Conservation (phyloP, 2,329 filamentous ascomycete genomes). For the Alternaria rosae region DNA sequence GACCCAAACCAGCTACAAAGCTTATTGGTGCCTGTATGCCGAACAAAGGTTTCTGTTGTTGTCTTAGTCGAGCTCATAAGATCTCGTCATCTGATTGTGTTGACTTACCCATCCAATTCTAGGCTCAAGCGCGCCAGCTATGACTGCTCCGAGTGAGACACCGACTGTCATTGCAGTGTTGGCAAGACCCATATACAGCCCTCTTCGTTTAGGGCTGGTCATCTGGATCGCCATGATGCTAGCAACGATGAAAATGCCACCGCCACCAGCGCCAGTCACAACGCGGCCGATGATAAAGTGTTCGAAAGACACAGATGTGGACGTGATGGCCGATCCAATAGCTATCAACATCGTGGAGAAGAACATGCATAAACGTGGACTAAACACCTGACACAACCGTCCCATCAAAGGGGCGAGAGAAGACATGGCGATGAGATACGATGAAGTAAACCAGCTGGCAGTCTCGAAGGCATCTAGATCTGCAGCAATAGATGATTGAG, state of each 20-base stretch:
- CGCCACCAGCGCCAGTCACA: conserved; percentile 72
- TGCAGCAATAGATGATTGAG: conserved; percentile 76
- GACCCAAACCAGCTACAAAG: conserved; percentile 65
- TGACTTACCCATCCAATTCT: conserved; percentile 72
- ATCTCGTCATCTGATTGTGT: neutral
- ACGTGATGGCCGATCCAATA: conserved; percentile 70
- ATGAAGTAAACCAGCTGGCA: conserved; percentile 81
- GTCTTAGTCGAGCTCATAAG: conserved; percentile 11
- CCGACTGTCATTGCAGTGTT: conserved; percentile 77
- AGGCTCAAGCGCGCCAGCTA: conserved; percentile 71
- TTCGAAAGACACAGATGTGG: conserved; percentile 64
- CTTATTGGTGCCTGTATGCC: conserved; percentile 73
- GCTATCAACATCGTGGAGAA: conserved; percentile 66
- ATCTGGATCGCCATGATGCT: conserved; percentile 81
- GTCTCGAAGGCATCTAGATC: conserved; percentile 77
- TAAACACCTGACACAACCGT: conserved; percentile 76
- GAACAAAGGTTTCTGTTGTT: conserved; percentile 71
- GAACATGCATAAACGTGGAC: conserved; percentile 70
- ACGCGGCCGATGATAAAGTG: conserved; percentile 74
- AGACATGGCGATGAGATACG: conserved; percentile 67
- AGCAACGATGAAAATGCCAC: conserved; percentile 75
- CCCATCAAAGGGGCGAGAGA: conserved; percentile 73
- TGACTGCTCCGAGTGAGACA: conserved; percentile 73
- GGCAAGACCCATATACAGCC: conserved; percentile 75
- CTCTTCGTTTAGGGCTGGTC: conserved; percentile 70